Conservation (phyloP, 2,329 filamentous ascomycete species). For the Macroventuria anomochaeta region DNA sequence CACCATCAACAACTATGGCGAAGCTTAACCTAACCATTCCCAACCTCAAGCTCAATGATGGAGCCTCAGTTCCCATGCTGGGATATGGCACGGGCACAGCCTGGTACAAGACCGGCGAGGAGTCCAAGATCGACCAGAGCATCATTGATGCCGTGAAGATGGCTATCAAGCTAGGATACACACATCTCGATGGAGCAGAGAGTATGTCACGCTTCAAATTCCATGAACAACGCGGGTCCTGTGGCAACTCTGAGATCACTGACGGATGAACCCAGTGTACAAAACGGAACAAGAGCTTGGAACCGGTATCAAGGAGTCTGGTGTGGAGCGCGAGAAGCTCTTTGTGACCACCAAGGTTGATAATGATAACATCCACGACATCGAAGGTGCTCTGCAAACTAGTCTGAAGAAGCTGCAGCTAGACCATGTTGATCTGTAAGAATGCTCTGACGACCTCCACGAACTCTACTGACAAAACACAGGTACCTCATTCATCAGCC, state of each 20-base stretch:
- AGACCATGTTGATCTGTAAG: conserved; percentile 67
- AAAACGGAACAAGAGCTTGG: conserved; percentile 60
- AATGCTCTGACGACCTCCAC: background rate
- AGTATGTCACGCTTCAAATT: conserved; percentile 49
- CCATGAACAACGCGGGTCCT: background rate
- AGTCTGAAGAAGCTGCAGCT: conserved; percentile 67
- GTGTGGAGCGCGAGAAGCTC: conserved; percentile 55
- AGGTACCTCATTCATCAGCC: conserved; percentile 69
- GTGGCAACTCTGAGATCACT: background rate
- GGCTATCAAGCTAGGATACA: conserved; percentile 73
- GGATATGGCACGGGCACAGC: conserved; percentile 77
- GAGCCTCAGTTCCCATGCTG: conserved; percentile 73
- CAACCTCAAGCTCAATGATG: conserved; percentile 74
- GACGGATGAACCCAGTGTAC: conserved; percentile 49
- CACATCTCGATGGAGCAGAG: conserved; percentile 78
- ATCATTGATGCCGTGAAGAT: conserved; percentile 63
- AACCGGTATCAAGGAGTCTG: conserved; percentile 54
- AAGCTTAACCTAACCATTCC: conserved; percentile 59
- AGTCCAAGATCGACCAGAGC: conserved; percentile 62
- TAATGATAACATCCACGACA: conserved; percentile 58
- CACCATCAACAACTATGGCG: conserved; percentile 42
- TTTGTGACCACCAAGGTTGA: conserved; percentile 64
- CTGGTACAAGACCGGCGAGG: conserved; percentile 61
- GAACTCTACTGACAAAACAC: conserved; percentile 1
- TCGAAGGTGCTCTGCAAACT: conserved; percentile 60